These are phyloP conservation scores for Xylariaceae sp. DNA, from an alignment of 2,329 filamentous ascomycete genomes.

Conservation along the genomic window DNA sequence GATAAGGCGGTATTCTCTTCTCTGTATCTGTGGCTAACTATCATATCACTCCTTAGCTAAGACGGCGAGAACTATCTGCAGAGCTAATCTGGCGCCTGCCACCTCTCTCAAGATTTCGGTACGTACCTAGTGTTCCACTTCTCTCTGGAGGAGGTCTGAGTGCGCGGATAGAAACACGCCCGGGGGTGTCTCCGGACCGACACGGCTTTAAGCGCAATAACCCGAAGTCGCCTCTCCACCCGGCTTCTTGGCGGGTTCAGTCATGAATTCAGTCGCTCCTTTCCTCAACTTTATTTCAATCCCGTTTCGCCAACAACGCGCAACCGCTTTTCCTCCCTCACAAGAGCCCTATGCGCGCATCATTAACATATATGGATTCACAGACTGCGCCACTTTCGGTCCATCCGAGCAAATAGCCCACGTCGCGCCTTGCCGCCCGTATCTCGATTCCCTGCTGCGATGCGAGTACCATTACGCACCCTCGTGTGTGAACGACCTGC, in stretches of 20 bases:
- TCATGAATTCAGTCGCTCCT: constrained; percentile 1
- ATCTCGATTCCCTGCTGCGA: constrained; percentile 5
- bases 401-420: not conserved
- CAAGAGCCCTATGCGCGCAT: not conserved
- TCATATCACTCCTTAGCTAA: no score
- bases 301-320: not conserved
- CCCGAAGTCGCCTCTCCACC: constrained; percentile 8
- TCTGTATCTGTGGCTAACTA: no score
- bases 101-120: not conserved
- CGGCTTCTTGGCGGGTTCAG: constrained; percentile 11
- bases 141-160: no score
- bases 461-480: constrained; percentile 11
- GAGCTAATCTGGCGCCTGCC: no score
- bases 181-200: not conserved
- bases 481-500: constrained; percentile 14
- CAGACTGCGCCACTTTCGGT: not conserved
- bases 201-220: not conserved
- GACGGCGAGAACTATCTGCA: no score
- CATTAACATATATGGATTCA: constrained; percentile 2
- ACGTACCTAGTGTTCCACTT: not conserved
- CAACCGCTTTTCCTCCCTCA: not conserved
- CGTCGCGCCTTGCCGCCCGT: not conserved
- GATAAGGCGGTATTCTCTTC: no score
- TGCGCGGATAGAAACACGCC: not conserved
- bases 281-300: constrained; percentile 4